Evolutionary conservation across 139 green algal species (phyloP).

Genomic region (Zygnema cylindricum): DNA sequence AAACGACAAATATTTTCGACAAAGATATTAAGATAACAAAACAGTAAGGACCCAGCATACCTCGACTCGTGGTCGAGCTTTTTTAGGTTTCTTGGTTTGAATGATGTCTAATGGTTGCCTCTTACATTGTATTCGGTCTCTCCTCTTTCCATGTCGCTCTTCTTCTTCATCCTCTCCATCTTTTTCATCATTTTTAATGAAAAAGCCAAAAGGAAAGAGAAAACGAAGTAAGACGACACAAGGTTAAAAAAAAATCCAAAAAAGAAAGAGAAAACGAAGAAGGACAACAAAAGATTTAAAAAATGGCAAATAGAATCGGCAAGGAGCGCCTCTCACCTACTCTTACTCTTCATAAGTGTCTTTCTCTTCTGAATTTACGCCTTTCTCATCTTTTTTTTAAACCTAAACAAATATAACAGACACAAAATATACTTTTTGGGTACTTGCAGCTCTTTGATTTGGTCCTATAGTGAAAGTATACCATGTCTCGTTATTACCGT

Average conservation of each 20-base stretch:
- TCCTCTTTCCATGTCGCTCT: not conserved
- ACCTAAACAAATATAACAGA: too few species aligned
- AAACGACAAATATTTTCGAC: not conserved
- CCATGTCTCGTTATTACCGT: too few species aligned
- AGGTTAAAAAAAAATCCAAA: not conserved
- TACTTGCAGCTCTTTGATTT: too few species aligned
- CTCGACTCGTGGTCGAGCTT: not conserved
- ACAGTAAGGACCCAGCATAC: not conserved
- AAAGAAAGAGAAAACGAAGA: conserved; percentile 14
- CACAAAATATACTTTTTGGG: too few species aligned
- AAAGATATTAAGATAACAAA: not conserved
- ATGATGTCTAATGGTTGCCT: not conserved
- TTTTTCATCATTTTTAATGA: conserved; percentile 43
- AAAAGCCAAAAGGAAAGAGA: not conserved
- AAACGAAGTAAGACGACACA: not conserved
- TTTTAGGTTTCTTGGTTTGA: not conserved
- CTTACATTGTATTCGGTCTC: not conserved
- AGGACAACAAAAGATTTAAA: not conserved
- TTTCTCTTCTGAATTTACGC: not conserved
- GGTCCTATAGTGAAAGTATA: too few species aligned
- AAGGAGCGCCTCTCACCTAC: conserved; percentile 17
- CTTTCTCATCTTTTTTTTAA: too few species aligned
- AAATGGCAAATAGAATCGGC: conserved; percentile 8
- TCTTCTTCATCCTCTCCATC: conserved; percentile 32
- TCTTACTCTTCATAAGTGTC: too few species aligned